Percentiles rank a stretch among this genome's conserved stretches.
Conservation (phyloP, 1,139 yeast genomes). For the Pichiaceae sp. region DNA sequence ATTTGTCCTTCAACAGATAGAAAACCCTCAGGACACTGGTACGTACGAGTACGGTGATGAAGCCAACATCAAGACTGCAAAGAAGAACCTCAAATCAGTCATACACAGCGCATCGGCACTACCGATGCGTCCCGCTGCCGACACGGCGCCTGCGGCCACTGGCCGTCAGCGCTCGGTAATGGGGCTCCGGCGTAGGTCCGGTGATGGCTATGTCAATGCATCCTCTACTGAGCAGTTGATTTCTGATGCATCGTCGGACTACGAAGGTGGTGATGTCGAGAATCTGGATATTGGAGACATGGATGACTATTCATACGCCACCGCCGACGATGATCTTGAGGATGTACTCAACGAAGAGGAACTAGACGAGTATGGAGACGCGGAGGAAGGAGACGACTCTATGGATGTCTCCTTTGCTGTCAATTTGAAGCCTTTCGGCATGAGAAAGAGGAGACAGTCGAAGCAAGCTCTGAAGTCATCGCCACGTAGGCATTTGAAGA, state of each 20-base stretch:
- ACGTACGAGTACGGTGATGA: constrained; percentile 46
- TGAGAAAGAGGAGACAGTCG: constrained; percentile 16
- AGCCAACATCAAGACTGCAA: constrained; percentile 35
- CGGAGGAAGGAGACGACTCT: constrained; percentile 9
- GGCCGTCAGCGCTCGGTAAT: not conserved
- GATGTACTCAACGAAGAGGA: constrained; percentile 5
- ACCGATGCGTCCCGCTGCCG: constrained; percentile 24
- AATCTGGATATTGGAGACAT: constrained; percentile 21
- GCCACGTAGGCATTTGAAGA: constrained; percentile 19
- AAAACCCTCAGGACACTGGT: constrained; percentile 6
- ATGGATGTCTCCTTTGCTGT: constrained; percentile 21
- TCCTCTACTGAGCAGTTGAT: not conserved
- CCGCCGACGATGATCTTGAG: constrained; percentile 13
- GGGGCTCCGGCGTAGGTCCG: not conserved
- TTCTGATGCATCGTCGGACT: constrained; percentile 11
- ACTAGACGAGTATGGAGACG: constrained; percentile 1
- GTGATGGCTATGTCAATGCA: constrained; percentile 2
- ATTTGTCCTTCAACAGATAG: constrained; percentile 41
- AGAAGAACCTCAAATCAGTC: constrained; percentile 27
- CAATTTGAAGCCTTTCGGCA: constrained; percentile 16
- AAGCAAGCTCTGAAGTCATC: constrained; percentile 11
- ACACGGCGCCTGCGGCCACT: not conserved
- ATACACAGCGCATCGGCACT: constrained; percentile 27
- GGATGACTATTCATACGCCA: constrained; percentile 10
- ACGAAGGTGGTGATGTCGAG: constrained; percentile 17